Percentiles rank a stretch among this genome's conserved stretches.
These are phyloP conservation scores for Camellia lanceoleosa DNA, from an alignment of 148 eudicot species.

Conservation along the genomic window DNA sequence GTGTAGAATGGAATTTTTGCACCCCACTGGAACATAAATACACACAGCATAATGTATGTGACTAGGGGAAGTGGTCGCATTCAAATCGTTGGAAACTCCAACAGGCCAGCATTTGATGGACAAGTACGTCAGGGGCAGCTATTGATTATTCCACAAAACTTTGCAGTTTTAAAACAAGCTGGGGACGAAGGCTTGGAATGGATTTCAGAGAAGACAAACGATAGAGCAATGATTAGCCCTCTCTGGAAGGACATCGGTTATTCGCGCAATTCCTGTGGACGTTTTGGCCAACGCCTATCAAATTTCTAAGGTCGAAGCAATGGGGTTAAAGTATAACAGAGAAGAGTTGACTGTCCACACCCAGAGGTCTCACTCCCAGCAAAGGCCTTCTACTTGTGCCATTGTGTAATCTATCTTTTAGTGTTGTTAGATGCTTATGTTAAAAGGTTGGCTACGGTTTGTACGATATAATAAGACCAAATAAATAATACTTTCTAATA, in stretches of 20 bases:
- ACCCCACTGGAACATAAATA: constrained; percentile 12
- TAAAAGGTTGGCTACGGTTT: too few relatives aligned
- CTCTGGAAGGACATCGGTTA: background rate
- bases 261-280: background rate
- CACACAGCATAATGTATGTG: background rate
- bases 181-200: background rate
- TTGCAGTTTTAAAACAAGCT: background rate
- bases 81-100: too few relatives aligned
- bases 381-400: background rate
- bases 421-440: too few relatives aligned
- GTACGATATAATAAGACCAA: too few relatives aligned
- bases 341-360: constrained; percentile 1
- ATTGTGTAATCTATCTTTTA: background rate
- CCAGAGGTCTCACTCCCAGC: background rate
- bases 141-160: constrained; percentile 7
- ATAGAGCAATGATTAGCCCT: too few relatives aligned
- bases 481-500: too few relatives aligned
- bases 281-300: background rate
- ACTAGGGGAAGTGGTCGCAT: too few relatives aligned
- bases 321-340: constrained; percentile 4
- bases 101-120: too few relatives aligned
- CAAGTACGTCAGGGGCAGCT: constrained; percentile 2
- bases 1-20: constrained; percentile 3
- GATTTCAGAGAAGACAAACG: too few relatives aligned
- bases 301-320: constrained; percentile 5